Conservation (phyloP, 805 yeast genomes). For the Ogataea corticis region DNA sequence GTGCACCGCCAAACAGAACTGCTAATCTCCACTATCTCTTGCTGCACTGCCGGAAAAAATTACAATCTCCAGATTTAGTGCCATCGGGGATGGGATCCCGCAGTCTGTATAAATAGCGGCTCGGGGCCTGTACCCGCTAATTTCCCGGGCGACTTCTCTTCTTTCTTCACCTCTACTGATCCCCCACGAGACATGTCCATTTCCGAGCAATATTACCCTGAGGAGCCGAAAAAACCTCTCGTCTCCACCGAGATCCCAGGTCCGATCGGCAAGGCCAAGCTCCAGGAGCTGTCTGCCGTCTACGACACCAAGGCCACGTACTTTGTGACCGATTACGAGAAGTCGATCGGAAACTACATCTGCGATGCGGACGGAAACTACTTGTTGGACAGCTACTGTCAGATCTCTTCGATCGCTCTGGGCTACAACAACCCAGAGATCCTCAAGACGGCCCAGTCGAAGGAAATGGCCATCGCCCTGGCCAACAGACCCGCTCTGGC, state of each 20-base stretch:
- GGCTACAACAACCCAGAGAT: slow-evolving; percentile 72
- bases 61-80: not conserved
- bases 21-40: no score
- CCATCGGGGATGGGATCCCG: slow-evolving; percentile 10
- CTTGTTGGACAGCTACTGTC: slow-evolving; percentile 67
- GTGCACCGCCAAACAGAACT: not conserved
- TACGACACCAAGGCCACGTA: slow-evolving; percentile 65
- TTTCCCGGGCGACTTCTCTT: no score
- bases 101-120: not conserved
- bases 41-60: slow-evolving; percentile 1
- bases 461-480: slow-evolving; percentile 62
- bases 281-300: slow-evolving; percentile 44
- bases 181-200: slow-evolving; percentile 22
- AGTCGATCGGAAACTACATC: slow-evolving; percentile 65
- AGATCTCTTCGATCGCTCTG: slow-evolving; percentile 67
- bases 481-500: slow-evolving; percentile 72
- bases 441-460: slow-evolving; percentile 56
- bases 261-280: slow-evolving; percentile 40
- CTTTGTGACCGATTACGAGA: slow-evolving; percentile 63
- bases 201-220: slow-evolving; percentile 39
- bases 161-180: not conserved
- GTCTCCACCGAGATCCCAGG: slow-evolving; percentile 50
- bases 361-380: slow-evolving; percentile 66
- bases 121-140: no score
- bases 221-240: slow-evolving; percentile 50